phyloP scores from a whole-genome alignment of 176 grass and related monocot species.

The Rhipidocladum racemiflorum region DNA sequence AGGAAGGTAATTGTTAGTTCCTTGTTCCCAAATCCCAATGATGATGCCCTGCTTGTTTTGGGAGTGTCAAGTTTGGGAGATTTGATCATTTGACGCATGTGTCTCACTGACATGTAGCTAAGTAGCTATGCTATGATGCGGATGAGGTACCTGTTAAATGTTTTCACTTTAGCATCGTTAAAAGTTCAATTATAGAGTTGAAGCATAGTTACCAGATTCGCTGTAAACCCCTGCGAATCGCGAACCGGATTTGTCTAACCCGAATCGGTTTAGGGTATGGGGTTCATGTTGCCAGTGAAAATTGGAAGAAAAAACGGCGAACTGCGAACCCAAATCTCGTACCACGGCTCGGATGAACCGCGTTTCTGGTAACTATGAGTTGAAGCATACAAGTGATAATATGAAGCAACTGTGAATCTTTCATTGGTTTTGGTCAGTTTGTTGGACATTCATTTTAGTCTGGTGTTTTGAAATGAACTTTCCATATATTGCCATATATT shows the following conservation, averaged over 20 bases:
- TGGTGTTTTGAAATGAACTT: not conserved
- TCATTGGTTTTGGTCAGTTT: not conserved
- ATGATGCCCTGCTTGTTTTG: not conserved
- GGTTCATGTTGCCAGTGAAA: too few species aligned
- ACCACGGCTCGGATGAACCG: too few species aligned
- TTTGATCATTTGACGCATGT: too few species aligned
- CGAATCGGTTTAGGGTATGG: too few species aligned
- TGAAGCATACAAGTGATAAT: not conserved
- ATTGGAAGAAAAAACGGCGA: too few species aligned
- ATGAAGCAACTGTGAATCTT: not conserved
- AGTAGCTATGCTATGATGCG: not conserved
- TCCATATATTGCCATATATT: not conserved
- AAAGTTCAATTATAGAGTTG: conserved; percentile 32
- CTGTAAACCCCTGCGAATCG: too few species aligned
- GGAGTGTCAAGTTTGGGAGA: conserved; percentile 9
- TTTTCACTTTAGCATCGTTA: conserved; percentile 7
- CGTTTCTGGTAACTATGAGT: too few species aligned
- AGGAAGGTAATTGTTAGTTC: conserved; percentile 4
- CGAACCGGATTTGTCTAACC: too few species aligned
- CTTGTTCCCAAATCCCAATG: not conserved
- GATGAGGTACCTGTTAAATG: not conserved
- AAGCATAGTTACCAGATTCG: too few species aligned
- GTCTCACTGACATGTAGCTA: too few species aligned
- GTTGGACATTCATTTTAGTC: not conserved
- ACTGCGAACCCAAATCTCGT: too few species aligned